phyloP scores from a whole-genome alignment of 495 filamentous ascomycete genomes.

The Elasticomyces elasticus region DNA sequence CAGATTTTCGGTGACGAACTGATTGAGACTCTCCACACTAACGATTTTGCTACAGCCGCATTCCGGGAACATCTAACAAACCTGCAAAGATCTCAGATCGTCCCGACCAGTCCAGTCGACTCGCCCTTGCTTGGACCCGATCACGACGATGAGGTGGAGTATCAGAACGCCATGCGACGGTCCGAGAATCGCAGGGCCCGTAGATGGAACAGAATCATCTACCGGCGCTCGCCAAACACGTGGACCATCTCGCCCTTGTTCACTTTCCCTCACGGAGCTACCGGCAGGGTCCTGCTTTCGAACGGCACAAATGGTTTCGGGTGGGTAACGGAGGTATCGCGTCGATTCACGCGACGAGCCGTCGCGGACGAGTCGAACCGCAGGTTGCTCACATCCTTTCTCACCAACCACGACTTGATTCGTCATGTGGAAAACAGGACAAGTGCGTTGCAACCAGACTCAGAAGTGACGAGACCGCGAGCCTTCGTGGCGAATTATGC shows the following conservation, averaged over 20 bases:
- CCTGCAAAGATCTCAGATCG: too few species aligned
- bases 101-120: too few species aligned
- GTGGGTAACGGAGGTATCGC: neutral
- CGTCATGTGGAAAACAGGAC: neutral
- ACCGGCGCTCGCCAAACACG: too few species aligned
- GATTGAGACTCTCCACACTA: too few species aligned
- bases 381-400: neutral
- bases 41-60: too few species aligned
- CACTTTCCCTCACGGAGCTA: neutral
- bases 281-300: neutral
- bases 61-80: too few species aligned
- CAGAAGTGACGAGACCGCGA: neutral
- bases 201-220: too few species aligned
- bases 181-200: too few species aligned
- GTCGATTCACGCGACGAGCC: neutral
- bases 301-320: neutral
- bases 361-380: neutral
- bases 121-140: too few species aligned
- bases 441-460: neutral
- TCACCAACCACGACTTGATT: neutral
- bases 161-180: too few species aligned
- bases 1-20: too few species aligned
- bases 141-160: too few species aligned
- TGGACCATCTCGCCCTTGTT: neutral
- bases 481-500: neutral